Base-by-base conservation (phyloP, 345 rosid species). In the Eucalyptus curtisii region DNA sequence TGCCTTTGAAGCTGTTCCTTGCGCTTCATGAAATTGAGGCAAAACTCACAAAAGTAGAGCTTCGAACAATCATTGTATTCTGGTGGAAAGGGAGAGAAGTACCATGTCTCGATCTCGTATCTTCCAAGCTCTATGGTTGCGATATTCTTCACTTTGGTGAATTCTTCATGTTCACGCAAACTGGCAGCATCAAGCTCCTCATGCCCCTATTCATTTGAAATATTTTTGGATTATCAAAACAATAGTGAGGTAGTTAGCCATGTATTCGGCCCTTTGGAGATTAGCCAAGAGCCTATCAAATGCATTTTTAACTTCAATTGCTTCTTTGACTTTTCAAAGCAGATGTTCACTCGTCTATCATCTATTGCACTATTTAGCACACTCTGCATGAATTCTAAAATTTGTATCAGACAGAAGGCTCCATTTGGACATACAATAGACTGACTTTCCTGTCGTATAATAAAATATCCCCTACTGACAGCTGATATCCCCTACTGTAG, bases 101-200 rank as follows among this genome's bases (percentile, higher is more conserved):
- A 98, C 99, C 99, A 98, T 8, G 99, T 98, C 94, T 98, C 99
- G 68, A 98, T 98, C 92, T 98, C 99, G 88, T 98, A 98, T 90
- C 98, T 95, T 90, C 99, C 99, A 90, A 98, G 99, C 92, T 97
- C 99, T 86, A 98, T 95, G 59, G 99, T 97, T 25, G 99, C 99
- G 85, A 98, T 97, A 92, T 98, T 98, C 91, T 98, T 98, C 82
- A 98, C 99, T 93, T 98, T 98, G 17, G 99, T 98, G 89, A 98
- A 98, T 89, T 98, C 99, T 92, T 98, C 99, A 84, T 98, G 99
- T 87, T 98, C 99, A 86, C 99, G 98, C 91, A 98, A 94, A 90
- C 99, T 98, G 81, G 99, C 99, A 87, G 99, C 99, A 93, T 98
- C 99, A 89, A 97, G 97, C 94, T 98, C 99, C 92, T 98, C 99